Base-by-base conservation (phyloP, 148 eudicot species). In the Rheum nobile region DNA sequence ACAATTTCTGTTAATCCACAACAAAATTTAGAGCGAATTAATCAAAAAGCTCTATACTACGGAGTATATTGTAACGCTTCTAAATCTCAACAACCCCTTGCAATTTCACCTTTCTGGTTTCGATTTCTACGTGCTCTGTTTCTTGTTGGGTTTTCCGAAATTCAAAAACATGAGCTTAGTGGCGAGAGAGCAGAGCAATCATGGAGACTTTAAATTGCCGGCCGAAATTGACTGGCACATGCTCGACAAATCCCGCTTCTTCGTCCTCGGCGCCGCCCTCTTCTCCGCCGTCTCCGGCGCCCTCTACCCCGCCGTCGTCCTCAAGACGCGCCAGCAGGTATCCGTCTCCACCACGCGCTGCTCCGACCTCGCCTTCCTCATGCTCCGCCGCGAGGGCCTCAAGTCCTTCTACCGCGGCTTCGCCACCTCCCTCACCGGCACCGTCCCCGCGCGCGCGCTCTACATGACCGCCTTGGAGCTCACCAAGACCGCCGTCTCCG, bases 161-260 rank as follows among this genome's bases (percentile, higher is more conserved):
- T 61, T 29, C 14, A 29, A 85, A 13, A 85, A 85, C 46, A 91
- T 91, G 89, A 88, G 89, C 77, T 70, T 88, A 55, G 74, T 86
- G 4, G 73, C 83, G 57, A 90, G 86, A n/a, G 87, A 90, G 71
- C 47, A 39, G 13, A 86, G 82, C 37, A 87, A 84, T 35, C 70
- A 90, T 22, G 80, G 79, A 13, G 81, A 88, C 43, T 87, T 90
- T 52, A 82, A 81, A 47, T 75, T 88, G 3, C 96, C 96, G 8
- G 91, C 91, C 4, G 96, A 92, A 10, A 79, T 92, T 13, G 90
- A 90, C 50, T 92, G 98, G 98, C 80, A 87, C 52, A 90, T 82
- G 93, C 87, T 92, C 21, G 95, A 92, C 38, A 92, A 92, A 77
- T 90, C 93, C 22, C 88, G 83, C 79, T 92, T 92, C 84, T 92